Evolutionary conservation across 352 stramenopile genomes (phyloP).

Genomic region (Aphanomyces invadans): DNA sequence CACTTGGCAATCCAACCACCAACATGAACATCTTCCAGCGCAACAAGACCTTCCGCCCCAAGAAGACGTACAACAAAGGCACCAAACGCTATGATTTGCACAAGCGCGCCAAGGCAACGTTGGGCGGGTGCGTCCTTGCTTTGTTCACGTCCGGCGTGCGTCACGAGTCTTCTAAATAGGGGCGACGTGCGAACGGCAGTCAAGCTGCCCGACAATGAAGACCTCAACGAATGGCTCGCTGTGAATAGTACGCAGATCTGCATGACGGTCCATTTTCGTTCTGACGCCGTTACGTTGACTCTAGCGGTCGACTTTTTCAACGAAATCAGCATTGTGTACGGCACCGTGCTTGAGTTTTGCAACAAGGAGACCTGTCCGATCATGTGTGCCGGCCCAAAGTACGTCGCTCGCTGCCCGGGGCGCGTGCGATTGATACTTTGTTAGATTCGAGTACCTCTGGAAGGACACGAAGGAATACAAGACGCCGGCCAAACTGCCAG

Average conservation of each 20-base stretch:
- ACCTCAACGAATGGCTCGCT: conserved; percentile 88
- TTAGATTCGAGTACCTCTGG: conserved; percentile 85
- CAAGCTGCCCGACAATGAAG: conserved; percentile 63
- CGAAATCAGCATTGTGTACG: conserved; percentile 90
- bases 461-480: conserved; percentile 72
- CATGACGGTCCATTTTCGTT: not conserved
- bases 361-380: conserved; percentile 51
- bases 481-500: conserved; percentile 54
- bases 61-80: conserved; percentile 73
- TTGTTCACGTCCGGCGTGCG: too few relatives aligned
- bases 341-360: conserved; percentile 81
- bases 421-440: too few relatives aligned
- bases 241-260: conserved; percentile 62
- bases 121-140: conserved; percentile 57
- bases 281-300: too few relatives aligned
- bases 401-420: too few relatives aligned
- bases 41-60: conserved; percentile 81
- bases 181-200: conserved; percentile 59
- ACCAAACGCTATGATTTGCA: conserved; percentile 80
- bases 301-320: conserved; percentile 95
- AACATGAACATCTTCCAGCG: conserved; percentile 71
- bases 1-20: conserved; percentile 5
- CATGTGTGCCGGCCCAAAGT: conserved; percentile 73
- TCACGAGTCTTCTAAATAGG: too few relatives aligned
- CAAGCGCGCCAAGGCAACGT: conserved; percentile 71